A percentile compares a stretch with the other conserved stretches of the same genome.
phyloP scores from a whole-genome alignment of 768 basidiomycete species.

The Agrocybe praecox region DNA sequence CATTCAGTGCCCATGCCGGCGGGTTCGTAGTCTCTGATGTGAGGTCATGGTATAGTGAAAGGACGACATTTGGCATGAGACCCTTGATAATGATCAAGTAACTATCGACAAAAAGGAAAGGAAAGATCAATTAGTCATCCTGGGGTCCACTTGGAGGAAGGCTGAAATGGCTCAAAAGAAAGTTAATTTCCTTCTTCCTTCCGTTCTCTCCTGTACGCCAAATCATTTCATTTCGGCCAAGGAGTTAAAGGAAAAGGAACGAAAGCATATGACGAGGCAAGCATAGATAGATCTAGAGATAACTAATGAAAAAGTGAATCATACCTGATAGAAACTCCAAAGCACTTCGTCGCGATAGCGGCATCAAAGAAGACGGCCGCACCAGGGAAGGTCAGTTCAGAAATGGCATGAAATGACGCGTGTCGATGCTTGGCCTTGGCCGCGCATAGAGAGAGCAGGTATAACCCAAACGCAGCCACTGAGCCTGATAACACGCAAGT shows the following conservation, averaged over 20 bases:
- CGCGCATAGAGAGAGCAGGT: conserved; percentile 86
- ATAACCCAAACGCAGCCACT: conserved; percentile 83
- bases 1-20: conserved; percentile 75
- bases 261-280: neutral
- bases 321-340: conserved; percentile 92
- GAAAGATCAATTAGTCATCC: conserved; percentile 3
- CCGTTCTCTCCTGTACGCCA: neutral
- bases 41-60: conserved; percentile 79
- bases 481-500: conserved; percentile 83
- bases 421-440: conserved; percentile 71
- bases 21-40: conserved; percentile 64
- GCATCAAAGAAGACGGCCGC: conserved; percentile 90
- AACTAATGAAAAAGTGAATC: conserved; percentile 17
- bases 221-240: neutral
- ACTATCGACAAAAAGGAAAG: conserved; percentile 35
- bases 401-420: conserved; percentile 82
- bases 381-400: conserved; percentile 86
- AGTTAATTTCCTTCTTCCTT: neutral
- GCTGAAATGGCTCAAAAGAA: conserved; percentile 8
- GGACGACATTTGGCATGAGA: conserved; percentile 89
- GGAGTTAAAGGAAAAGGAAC: neutral
- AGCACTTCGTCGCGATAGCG: conserved; percentile 95
- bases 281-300: neutral
- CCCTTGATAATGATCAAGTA: conserved; percentile 93
- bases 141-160: neutral